Conservation (phyloP, 805 yeast species). For the Ogataea pini region DNA sequence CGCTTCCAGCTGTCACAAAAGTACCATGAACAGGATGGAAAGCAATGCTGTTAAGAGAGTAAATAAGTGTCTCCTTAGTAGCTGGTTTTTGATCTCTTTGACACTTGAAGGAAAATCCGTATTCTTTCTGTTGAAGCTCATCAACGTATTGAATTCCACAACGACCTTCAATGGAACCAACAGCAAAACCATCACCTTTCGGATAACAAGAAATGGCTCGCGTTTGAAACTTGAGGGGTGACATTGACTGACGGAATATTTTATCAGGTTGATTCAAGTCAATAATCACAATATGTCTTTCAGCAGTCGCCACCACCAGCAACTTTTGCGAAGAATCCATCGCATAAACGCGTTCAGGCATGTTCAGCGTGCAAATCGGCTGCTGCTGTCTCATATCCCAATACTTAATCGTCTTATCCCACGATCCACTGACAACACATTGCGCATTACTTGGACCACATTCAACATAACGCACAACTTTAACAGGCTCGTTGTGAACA, state of each 20-base stretch:
- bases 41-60: slow-evolving; percentile 73
- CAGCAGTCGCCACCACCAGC: slow-evolving; percentile 93
- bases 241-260: slow-evolving; percentile 68
- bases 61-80: slow-evolving; percentile 64
- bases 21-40: slow-evolving; percentile 93
- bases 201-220: slow-evolving; percentile 80
- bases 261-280: slow-evolving; percentile 81
- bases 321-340: slow-evolving; percentile 83
- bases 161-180: slow-evolving; percentile 93
- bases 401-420: slow-evolving; percentile 93
- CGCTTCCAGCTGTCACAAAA: slow-evolving; percentile 91
- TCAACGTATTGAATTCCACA: slow-evolving; percentile 93
- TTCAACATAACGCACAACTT: slow-evolving; percentile 70
- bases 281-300: slow-evolving; percentile 73
- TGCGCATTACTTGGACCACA: slow-evolving; percentile 83
- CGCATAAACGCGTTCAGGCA: slow-evolving; percentile 89
- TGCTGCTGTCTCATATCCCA: slow-evolving; percentile 91
- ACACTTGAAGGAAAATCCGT: slow-evolving; percentile 90
- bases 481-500: slow-evolving; percentile 79
- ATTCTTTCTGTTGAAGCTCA: slow-evolving; percentile 68
- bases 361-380: slow-evolving; percentile 75
- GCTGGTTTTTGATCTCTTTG: slow-evolving; percentile 72
- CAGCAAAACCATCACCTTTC: slow-evolving; percentile 89
- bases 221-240: slow-evolving; percentile 90
- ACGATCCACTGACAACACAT: slow-evolving; percentile 87